Evolutionary conservation across 768 basidiomycete species (phyloP).

Genomic region (Podaxis pistillaris): DNA sequence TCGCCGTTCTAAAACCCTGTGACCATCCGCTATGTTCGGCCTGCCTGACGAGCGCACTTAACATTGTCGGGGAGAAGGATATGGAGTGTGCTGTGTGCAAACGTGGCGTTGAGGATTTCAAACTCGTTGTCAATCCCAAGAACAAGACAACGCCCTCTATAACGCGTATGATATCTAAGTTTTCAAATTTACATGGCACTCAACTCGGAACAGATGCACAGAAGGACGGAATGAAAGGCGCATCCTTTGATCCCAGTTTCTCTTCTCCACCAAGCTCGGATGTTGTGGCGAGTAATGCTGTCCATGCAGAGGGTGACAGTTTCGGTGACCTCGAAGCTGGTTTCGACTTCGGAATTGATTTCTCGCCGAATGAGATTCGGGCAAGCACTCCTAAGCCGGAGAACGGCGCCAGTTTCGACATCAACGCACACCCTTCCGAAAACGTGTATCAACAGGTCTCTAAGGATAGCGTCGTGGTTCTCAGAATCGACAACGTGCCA

Average conservation of each 20-base stretch:
- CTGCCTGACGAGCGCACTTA: conserved; percentile 82
- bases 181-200: conserved; percentile 4
- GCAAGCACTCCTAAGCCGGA: conserved; percentile 45
- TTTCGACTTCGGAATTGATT: conserved; percentile 41
- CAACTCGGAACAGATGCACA: neutral
- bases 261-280: conserved; percentile 30
- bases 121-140: conserved; percentile 34
- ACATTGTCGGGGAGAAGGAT: conserved; percentile 88
- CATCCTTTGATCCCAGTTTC: conserved; percentile 31
- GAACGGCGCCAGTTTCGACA: conserved; percentile 19
- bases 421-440: conserved; percentile 17
- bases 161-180: neutral
- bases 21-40: conserved; percentile 73
- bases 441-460: conserved; percentile 13
- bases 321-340: conserved; percentile 33
- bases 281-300: conserved; percentile 14
- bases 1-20: conserved; percentile 76
- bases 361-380: conserved; percentile 30
- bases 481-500: conserved; percentile 86
- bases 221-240: conserved; percentile 12
- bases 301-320: conserved; percentile 6
- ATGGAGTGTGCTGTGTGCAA: conserved; percentile 85
- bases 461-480: conserved; percentile 51
- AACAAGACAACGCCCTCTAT: neutral
- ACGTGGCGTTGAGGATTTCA: conserved; percentile 66